Base-by-base conservation (phyloP, 352 stramenopile genomes). In the Globisporangium parvum region DNA sequence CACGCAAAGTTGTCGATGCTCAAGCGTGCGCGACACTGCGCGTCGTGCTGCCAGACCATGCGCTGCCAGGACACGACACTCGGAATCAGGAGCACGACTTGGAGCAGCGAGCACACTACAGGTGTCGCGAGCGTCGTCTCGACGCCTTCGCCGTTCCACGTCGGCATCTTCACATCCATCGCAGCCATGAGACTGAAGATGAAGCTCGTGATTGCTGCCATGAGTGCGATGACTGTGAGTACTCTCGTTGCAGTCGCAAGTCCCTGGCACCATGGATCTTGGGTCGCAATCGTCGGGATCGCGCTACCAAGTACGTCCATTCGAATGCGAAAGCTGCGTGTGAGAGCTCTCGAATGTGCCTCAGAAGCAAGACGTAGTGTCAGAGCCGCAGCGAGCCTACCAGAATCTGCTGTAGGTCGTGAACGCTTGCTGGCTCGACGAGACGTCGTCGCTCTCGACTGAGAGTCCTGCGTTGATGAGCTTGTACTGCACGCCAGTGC, bases 401-500 rank as follows among this genome's bases (percentile, higher is more conserved):
- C 74, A 87, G 51, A 70, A 87, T 42, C 23, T 53, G 6, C 54
- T 72, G 59, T 69, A 78, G 24, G 56, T 37, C 21, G 68, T 66
- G 45, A 71, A 58, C 26, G 65, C 26, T 26, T 71, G 52, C 10
- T 59, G 53, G 8, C 40, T 48, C 17, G 57, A 61, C 0, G 57
- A 59, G 21, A 74, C 65, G 21, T 76, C 58, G 45, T 46, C 55
- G 58, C 59, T 73, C 12, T 77, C 59, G 21, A 80, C 55, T 8
- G 65, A 57, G 1, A 87, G 51, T 14, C 80, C 80, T 12, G 80
- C 80, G 53, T 90, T 88, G 56, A 88, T 85, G 55, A 93, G 75
- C 60, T 93, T 93, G 75, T 89, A 88, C 50, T 84, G 67, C 49
- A 93, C 78, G 18, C 82, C 82, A 0, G 62, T 82, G 17, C 80